Evolutionary conservation across 352 stramenopile genomes (phyloP), one percentile per base, ranked within the genome.

Genomic region (Phytophthora pluvialis): DNA sequence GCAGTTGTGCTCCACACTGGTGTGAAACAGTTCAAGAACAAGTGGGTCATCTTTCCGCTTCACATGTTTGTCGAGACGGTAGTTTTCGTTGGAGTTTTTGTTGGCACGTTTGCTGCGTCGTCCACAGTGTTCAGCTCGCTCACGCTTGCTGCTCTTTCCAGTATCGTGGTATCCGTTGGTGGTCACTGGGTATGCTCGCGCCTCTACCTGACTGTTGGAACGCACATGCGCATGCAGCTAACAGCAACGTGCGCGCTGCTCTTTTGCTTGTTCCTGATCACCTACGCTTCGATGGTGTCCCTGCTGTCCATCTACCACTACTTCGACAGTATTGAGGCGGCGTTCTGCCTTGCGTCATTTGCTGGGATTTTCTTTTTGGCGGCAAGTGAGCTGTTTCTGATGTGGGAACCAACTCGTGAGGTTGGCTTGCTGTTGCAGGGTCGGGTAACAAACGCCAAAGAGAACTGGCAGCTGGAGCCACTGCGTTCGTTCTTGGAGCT

Each of bases 221-320:
- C 77, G 4, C 75, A 75, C 40, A 74, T 75, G 45, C 83, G 76
- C 9, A 64, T 84, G 36, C 83, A 86, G 44, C 72, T 90, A 18
- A 94, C 86, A 8, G 75, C 80, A 21, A 92, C 87, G 12, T 93
- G 82, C 32, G 86, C 88, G 12, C 67, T 93, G 33, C 60, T 94
- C 5, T 94, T 93, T 54, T 93, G 72, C 43, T 55, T 91, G 39
- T 81, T 89, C 18, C 66, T 94, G 31, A 77, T 94, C 57, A 80
- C 77, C 4, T 95, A 90, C 47, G 75, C 77, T 2, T 89, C 83
- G 10, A 80, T 91, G 57, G 43, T 94, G 26, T 88, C 79, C 8
- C 59, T 95, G 12, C 71, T 89, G 18, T 90, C 75, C 48, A 95
- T 95, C 48, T 95, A 95, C 57, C 81, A 89, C 48, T 85, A 93